Conservation (phyloP, 441 rosid genomes). For the Eruca vesicaria region DNA sequence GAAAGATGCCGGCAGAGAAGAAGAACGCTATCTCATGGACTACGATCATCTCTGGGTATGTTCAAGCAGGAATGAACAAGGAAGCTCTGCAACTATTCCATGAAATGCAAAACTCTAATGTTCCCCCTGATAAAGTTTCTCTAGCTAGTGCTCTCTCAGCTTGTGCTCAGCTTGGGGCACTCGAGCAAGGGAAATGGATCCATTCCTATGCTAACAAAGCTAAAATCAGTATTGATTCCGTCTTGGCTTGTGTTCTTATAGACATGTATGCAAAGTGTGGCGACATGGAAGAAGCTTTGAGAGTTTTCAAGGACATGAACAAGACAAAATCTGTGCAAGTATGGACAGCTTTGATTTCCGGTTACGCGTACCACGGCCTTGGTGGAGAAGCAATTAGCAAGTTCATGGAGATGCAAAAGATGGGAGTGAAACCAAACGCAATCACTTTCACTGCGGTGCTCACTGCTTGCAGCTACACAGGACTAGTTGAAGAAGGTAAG, state of each 20-base stretch:
- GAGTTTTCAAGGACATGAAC: constrained; percentile 37
- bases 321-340: constrained; percentile 41
- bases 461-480: constrained; percentile 59
- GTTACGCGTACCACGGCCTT: constrained; percentile 52
- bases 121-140: constrained; percentile 50
- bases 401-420: constrained; percentile 49
- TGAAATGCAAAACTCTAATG: constrained; percentile 54
- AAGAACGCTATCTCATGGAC: constrained; percentile 57
- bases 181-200: constrained; percentile 69
- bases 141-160: constrained; percentile 53
- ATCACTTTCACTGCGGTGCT: constrained; percentile 57
- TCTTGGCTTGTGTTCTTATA: constrained; percentile 48
- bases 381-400: constrained; percentile 49
- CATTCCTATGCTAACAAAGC: constrained; percentile 38
- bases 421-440: constrained; percentile 50
- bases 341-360: constrained; percentile 66
- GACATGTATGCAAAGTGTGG: constrained; percentile 69
- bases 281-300: constrained; percentile 48
- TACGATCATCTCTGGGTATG: constrained; percentile 55
- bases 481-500: constrained; percentile 53
- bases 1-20: constrained; percentile 29
- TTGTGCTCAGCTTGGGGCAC: constrained; percentile 59
- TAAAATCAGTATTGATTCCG: constrained; percentile 33
- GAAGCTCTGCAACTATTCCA: constrained; percentile 55
- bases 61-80: constrained; percentile 45